Base-by-base conservation (phyloP, 371 early-diverging fungal species). In the Choanephora cucurbitarum region DNA sequence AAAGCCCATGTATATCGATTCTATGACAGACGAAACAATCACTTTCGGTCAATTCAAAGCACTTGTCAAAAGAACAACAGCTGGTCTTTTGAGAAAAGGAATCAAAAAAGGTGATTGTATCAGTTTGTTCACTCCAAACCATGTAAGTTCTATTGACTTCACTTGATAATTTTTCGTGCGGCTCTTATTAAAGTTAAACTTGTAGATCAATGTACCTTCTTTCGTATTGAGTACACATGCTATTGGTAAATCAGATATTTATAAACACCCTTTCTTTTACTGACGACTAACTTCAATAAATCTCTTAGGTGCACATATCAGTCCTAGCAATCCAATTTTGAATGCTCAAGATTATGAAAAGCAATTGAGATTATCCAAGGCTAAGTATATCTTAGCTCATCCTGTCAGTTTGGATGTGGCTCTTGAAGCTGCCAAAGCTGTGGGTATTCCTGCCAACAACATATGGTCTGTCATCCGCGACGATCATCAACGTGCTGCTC, bases 291-390 rank as follows among this genome's bases (percentile, higher is more conserved):
- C 2, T 37, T 17, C 8, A 19, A 33, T 0, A 11, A 58, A 59
- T n/a, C n/a, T n/a, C n/a, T n/a, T 72, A 41, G 91, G 90, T 18
- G 87, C 87, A 11, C 60, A 82, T 19, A 57, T 83, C 23, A 73
- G 85, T 8, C 77, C 83, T 54, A 79, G 67, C 65, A 48, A 49
- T n/a, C 56, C 56, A 1, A 28, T 39, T 9, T 88, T 42, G 9
- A 57, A 77, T 5, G 70, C 72, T 11, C 73, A 80, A 42, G 89
- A 89, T 57, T 66, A 90, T 13, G 80, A 82, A 10, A 76, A 76
- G 60, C 85, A 88, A 53, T 63, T 92, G 51, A 51, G 65, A 11
- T 83, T 89, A 55, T 74, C 86, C 10, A 73, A 72, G 13, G 86
- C 89, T 7, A 72, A 70, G 15, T 49, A 50, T 13, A 11, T 65